Base-by-base conservation (phyloP, 1,284 basidiomycete genomes). In the Ceratobasidium theobromae region DNA sequence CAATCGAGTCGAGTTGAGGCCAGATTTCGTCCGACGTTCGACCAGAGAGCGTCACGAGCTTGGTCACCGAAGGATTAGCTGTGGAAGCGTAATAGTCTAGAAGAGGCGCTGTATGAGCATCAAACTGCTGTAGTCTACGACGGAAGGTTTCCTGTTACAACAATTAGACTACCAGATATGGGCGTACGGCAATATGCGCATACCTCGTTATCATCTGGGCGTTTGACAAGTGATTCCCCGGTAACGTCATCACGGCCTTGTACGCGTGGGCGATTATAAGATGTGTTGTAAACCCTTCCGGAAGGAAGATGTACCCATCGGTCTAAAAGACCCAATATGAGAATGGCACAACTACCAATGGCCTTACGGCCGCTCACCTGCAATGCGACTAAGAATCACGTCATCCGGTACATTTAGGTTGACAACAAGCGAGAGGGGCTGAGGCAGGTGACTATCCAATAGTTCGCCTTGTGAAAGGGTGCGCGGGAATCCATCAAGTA, bases 401-500 rank as follows among this genome's bases (percentile, higher is more conserved):
- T 89, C 81, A 74, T 98, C 95, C 0, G 95, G 87, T 12, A 99
- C 95, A 72, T 95, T 89, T 48, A 99, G 81, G 75, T 97, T 94
- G 65, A 97, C 86, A 53, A 98, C 85, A 68, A 98, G 82, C 70
- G 88, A 93, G 65, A 99, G 78, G 23, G 91, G 57, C 51, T 72
- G 88, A 86, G 80, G 80, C 66, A 91, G 80, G 75, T 89, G 85
- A 18, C 78, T 77, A 74, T 98, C 92, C 9, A 99, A 82, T 48
- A 96, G 80, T 74, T 88, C 80, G 0, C 93, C 96, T 77, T 99
- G 96, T 16, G 84, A 86, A 1, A 96, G 77, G 1, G 96, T 99
- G 41, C 96, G 87, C 32, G 96, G 96, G 74, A 99, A 99, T 4
- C 96, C 96, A 73, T 99, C 96, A 35, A 99, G 77, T 70, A 98